A percentile compares a stretch with the other conserved stretches of the same genome.
These are phyloP conservation scores for Hymenoscyphus linearis DNA, from an alignment of 2,329 filamentous ascomycete genomes.

Conservation along the genomic window DNA sequence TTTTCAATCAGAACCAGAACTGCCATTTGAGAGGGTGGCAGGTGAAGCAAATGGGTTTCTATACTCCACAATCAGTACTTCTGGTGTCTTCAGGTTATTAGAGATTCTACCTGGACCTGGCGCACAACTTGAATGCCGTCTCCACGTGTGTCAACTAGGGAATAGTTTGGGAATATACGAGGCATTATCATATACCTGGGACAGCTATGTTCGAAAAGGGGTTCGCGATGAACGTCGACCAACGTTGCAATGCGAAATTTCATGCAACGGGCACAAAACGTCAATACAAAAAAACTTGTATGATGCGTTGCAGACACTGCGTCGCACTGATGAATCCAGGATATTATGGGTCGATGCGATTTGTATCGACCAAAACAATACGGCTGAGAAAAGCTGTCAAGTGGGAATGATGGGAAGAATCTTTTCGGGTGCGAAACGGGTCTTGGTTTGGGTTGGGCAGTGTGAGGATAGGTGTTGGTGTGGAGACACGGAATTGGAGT, in stretches of 20 bases:
- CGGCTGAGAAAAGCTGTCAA: neutral
- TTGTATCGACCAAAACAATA: too few relatives aligned
- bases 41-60: too few relatives aligned
- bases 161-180: neutral
- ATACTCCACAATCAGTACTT: too few relatives aligned
- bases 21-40: too few relatives aligned
- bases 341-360: neutral
- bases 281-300: neutral
- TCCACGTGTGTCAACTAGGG: neutral
- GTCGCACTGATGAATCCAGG: neutral
- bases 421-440: neutral
- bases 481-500: neutral
- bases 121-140: neutral
- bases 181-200: neutral
- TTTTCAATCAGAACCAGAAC: too few relatives aligned
- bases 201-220: neutral
- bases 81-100: neutral
- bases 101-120: neutral
- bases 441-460: conserved; percentile 1
- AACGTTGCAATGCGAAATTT: neutral
- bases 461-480: neutral
- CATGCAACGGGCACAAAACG: neutral
- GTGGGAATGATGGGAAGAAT: conserved; percentile 4
- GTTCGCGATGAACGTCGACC: too few relatives aligned
- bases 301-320: neutral